phyloP scores from a whole-genome alignment of 192 early-diverging fungal species.

The Entomortierella beljakovae region DNA sequence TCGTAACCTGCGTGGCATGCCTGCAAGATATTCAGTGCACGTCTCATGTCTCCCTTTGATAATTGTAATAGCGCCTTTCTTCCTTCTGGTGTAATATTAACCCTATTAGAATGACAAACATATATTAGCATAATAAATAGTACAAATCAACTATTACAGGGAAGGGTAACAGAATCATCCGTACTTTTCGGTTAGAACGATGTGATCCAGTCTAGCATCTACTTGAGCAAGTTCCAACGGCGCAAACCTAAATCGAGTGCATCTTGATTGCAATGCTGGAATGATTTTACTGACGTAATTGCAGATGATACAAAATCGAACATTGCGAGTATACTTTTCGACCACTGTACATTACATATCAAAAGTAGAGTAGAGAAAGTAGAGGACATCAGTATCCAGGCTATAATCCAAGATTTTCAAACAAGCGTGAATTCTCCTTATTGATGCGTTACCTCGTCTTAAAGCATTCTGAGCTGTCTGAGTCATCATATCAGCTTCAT shows the following conservation, averaged over 20 bases:
- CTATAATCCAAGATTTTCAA: neutral
- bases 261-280: conserved; percentile 98
- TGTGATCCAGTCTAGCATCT: conserved; percentile 76
- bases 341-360: no score
- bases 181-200: conserved; percentile 76
- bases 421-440: neutral
- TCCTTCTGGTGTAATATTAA: conserved; percentile 86
- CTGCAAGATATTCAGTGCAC: conserved; percentile 95
- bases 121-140: no score
- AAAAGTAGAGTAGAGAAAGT: neutral
- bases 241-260: conserved; percentile 95
- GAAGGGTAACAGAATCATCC: conserved; percentile 2
- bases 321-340: conserved; percentile 98
- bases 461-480: conserved; percentile 91
- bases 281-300: conserved; percentile 99
- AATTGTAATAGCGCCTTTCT: conserved; percentile 84
- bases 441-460: conserved; percentile 74
- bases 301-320: conserved; percentile 98
- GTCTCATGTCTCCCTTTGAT: conserved; percentile 97
- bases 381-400: neutral
- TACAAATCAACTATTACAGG: neutral
- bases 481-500: conserved; percentile 99
- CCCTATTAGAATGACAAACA: conserved; percentile 38
- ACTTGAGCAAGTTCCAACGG: conserved; percentile 87
- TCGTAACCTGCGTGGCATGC: conserved; percentile 91